Evolutionary conservation across 768 basidiomycete genomes (phyloP).

Genomic region (Suillus variegatus): DNA sequence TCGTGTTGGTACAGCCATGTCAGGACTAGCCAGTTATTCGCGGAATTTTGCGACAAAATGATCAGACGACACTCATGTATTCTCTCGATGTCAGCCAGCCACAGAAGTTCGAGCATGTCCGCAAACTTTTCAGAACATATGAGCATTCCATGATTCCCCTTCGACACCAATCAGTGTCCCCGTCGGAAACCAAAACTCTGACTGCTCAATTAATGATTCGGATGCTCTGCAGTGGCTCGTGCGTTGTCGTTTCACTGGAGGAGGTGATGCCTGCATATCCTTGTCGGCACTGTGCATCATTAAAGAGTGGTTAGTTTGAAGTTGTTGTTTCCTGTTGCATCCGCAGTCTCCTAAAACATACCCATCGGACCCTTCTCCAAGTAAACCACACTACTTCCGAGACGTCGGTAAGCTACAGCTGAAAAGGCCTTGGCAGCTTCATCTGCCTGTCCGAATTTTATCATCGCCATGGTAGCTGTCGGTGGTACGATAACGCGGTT

Average conservation of each 20-base stretch:
- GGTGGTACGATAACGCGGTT: slow-evolving; percentile 81
- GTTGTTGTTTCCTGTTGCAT: slow-evolving; percentile 23
- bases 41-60: slow-evolving; percentile 23
- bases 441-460: slow-evolving; percentile 74
- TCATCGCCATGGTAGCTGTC: slow-evolving; percentile 89
- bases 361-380: slow-evolving; percentile 89
- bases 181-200: slow-evolving; percentile 34
- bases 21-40: slow-evolving; percentile 33
- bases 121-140: slow-evolving; percentile 30
- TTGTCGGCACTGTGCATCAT: slow-evolving; percentile 8
- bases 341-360: slow-evolving; percentile 58
- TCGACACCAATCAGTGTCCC: slow-evolving; percentile 36
- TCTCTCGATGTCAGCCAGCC: slow-evolving; percentile 29
- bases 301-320: background rate
- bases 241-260: slow-evolving; percentile 11
- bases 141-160: slow-evolving; percentile 23
- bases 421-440: slow-evolving; percentile 78
- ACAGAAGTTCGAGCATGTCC: slow-evolving; percentile 39
- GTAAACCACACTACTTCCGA: slow-evolving; percentile 90
- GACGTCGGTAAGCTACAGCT: slow-evolving; percentile 80
- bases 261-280: slow-evolving; percentile 3
- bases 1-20: slow-evolving; percentile 35
- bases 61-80: slow-evolving; percentile 34
- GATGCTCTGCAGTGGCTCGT: background rate
- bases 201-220: background rate